Evolutionary conservation across 169 alveolate species (phyloP).

Genomic region (Ichthyophthirius multifiliis): DNA sequence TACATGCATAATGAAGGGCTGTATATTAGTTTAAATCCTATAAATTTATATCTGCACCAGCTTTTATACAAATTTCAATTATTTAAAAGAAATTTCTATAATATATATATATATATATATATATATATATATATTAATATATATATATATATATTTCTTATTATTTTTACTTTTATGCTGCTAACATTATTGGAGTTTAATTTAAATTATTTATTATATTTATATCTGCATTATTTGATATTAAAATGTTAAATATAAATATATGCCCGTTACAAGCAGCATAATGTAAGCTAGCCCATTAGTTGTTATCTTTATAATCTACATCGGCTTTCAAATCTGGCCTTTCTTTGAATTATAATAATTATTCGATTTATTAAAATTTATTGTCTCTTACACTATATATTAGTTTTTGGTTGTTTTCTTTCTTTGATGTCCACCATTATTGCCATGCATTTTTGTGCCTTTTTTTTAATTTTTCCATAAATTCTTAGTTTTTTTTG

Average conservation of each 20-base stretch:
- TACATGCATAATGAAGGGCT: constrained; percentile 14
- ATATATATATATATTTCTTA: too few species aligned
- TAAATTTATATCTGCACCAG: constrained; percentile 3
- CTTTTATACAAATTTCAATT: too few species aligned
- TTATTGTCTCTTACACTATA: neutral
- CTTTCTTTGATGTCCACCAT: neutral
- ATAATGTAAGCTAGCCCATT: neutral
- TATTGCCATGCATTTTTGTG: constrained; percentile 7
- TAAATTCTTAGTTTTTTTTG: neutral
- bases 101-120: too few species aligned
- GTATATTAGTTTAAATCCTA: constrained; percentile 2
- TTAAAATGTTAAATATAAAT: neutral
- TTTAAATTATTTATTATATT: neutral
- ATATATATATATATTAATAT: too few species aligned
- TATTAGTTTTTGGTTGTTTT: neutral
- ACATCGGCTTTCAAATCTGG: neutral
- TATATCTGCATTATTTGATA: neutral
- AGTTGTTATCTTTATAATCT: neutral
- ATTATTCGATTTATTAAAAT: neutral
- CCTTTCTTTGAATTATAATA: neutral
- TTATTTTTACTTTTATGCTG: too few species aligned
- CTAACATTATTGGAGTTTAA: neutral
- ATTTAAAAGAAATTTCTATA: too few species aligned
- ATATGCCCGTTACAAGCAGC: neutral
- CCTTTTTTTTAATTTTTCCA: neutral